Percentiles rank a stretch among this genome's conserved stretches.
Conservation (phyloP, 768 basidiomycete genomes). For the Nidularia pulvinata region DNA sequence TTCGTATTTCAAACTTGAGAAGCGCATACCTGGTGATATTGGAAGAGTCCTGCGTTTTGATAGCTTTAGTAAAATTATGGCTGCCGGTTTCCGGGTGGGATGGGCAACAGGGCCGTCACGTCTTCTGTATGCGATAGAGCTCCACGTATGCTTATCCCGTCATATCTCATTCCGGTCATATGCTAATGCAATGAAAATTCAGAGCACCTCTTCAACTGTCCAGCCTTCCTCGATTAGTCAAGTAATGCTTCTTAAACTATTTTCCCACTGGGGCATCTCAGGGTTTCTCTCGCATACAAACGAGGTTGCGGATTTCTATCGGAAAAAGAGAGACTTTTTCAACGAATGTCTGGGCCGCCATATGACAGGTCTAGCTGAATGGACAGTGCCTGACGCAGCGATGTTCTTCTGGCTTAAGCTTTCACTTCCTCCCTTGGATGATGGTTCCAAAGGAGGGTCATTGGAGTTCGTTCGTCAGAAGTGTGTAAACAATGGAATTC, state of each 20-base stretch:
- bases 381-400: constrained; percentile 68
- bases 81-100: constrained; percentile 75
- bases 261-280: constrained; percentile 69
- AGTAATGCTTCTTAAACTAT: constrained; percentile 50
- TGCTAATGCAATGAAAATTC: too few relatives aligned
- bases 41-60: constrained; percentile 87
- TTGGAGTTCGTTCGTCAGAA: constrained; percentile 63
- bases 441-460: constrained; percentile 53
- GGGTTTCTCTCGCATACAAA: constrained; percentile 68
- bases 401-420: constrained; percentile 84
- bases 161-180: not conserved
- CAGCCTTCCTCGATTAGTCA: constrained; percentile 63
- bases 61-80: constrained; percentile 80
- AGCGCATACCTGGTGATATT: constrained; percentile 47
- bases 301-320: constrained; percentile 68
- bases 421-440: constrained; percentile 8
- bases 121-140: constrained; percentile 65
- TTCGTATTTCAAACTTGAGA: constrained; percentile 81
- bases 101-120: constrained; percentile 72
- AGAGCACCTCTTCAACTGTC: constrained; percentile 63
- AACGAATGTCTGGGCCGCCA: constrained; percentile 67
- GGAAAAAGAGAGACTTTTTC: constrained; percentile 68
- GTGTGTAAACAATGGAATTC: constrained; percentile 72
- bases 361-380: constrained; percentile 71
- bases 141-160: constrained; percentile 44